Conservation (phyloP, 1,284 basidiomycete species). For the Austroboletus novae-zelandiae region DNA sequence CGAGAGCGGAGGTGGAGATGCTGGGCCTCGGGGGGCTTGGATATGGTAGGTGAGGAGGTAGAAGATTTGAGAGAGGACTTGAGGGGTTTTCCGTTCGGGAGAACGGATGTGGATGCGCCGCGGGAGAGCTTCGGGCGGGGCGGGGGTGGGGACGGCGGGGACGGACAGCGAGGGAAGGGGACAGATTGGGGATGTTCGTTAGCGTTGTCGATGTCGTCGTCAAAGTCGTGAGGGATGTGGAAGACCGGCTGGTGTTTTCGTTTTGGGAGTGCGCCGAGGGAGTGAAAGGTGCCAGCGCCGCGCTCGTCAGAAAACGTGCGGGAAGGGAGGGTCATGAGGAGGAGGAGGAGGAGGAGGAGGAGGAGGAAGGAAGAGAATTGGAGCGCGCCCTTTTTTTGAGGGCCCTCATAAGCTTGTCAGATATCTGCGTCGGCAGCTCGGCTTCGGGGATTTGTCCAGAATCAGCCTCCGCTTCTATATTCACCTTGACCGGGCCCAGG, state of each 20-base stretch:
- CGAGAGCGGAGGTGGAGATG: conserved; percentile 45
- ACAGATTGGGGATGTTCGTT: conserved; percentile 10
- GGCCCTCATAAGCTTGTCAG: too few species aligned
- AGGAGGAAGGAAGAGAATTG: background rate
- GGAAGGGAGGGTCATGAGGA: conserved; percentile 31
- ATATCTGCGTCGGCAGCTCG: too few species aligned
- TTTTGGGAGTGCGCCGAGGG: conserved; percentile 52
- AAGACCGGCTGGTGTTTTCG: conserved; percentile 29
- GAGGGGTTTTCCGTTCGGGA: conserved; percentile 87
- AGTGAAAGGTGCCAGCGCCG: conserved; percentile 51
- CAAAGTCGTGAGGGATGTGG: conserved; percentile 20
- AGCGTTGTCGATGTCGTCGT: conserved; percentile 14
- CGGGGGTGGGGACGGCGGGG: conserved; percentile 14
- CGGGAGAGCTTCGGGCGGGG: conserved; percentile 25
- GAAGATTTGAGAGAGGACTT: conserved; percentile 85
- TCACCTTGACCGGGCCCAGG: too few species aligned
- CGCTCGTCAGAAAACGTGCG: conserved; percentile 45
- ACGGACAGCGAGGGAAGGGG: conserved; percentile 31
- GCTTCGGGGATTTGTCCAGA: too few species aligned
- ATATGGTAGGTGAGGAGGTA: conserved; percentile 50
- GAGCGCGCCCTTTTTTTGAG: too few species aligned
- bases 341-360: conserved; percentile 8
- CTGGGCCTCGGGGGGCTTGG: conserved; percentile 9
- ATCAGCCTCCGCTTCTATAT: too few species aligned
- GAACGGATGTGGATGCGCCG: conserved; percentile 41